Evolutionary conservation across 768 basidiomycete species (phyloP), one percentile per base, ranked within the genome.

Genomic region (Amanita inopinata): DNA sequence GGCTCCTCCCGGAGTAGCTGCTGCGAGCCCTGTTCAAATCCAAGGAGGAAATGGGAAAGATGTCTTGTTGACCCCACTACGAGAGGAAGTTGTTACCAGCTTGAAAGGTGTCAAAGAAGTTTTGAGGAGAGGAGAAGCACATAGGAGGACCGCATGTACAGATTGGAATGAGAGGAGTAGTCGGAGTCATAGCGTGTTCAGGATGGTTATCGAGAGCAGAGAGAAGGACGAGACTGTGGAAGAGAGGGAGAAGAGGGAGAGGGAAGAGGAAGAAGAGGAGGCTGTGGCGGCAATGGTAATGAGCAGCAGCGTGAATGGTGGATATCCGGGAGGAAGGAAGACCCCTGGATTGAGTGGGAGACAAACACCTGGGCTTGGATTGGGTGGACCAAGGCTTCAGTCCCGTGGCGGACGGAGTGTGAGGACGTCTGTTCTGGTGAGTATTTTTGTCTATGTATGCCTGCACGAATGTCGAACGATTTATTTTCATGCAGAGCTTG

Each of bases 161-260:
- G 94, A 99, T 55, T 99, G 94, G 94, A 99, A 99, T 56, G 86
- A 92, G 53, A 66, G 94, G 46, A 92, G 88, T 64, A 91, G 88
- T 56, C 71, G 94, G 24, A 92, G 89, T 65, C 94, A 97, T 58
- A 88, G 85, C 50, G 87, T 98, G 0, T 96, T 98, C 60, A 69
- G 92, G 22, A 74, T 97, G 20, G 93, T 98, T 0, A 80, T 94
- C 38, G 91, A 96, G 60, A 89, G 86, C 52, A 67, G 88, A 40
- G 86, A 82, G 54, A 67, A 68, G 0, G 80, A 79, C 9, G 75
- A 69, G 24, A 65, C 66, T 8, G 60, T 62, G 11, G 51, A 48
- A 11, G 52, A 58, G 3, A 43, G 34, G 33, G 20, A 43, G 24
- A 36, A 66, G 5, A 59, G 61, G 12, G 50, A 49, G 8, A 14